A percentile compares a stretch with the other conserved stretches of the same genome.
phyloP scores from a whole-genome alignment of 768 basidiomycete species.

The Ephemerocybe angulata region DNA sequence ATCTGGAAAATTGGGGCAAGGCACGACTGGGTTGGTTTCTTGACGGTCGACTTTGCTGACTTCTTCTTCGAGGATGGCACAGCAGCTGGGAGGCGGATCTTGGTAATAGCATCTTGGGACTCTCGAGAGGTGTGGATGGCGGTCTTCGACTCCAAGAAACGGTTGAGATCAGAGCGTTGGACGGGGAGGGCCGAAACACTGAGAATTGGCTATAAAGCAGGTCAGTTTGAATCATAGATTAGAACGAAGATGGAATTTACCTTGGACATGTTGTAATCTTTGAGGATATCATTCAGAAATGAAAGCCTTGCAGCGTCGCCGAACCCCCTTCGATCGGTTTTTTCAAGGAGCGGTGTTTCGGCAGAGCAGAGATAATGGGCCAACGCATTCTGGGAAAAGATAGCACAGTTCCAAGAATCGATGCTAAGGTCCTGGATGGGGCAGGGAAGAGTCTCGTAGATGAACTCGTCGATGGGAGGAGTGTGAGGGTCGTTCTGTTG shows the following conservation, averaged over 20 bases:
- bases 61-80: neutral
- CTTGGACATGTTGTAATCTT: neutral
- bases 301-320: neutral
- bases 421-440: slow-evolving; percentile 3
- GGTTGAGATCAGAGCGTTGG: too few relatives aligned
- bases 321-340: neutral
- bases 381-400: slow-evolving; percentile 9
- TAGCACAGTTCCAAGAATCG: slow-evolving; percentile 14
- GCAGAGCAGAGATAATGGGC: neutral
- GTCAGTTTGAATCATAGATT: neutral
- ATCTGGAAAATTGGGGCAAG: neutral
- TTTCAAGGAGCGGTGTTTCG: neutral
- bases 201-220: too few relatives aligned
- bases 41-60: neutral
- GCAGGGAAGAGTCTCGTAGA: neutral
- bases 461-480: neutral
- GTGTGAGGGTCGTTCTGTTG: neutral
- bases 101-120: too few relatives aligned
- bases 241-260: neutral
- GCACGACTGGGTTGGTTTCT: neutral
- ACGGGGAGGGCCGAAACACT: too few relatives aligned
- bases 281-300: neutral
- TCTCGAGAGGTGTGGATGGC: too few relatives aligned
- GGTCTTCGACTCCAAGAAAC: too few relatives aligned
- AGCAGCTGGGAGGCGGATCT: neutral